Evolutionary conservation across 805 yeast species (phyloP), one percentile per base, ranked within the genome.

Genomic region (Starmerella apicola): DNA sequence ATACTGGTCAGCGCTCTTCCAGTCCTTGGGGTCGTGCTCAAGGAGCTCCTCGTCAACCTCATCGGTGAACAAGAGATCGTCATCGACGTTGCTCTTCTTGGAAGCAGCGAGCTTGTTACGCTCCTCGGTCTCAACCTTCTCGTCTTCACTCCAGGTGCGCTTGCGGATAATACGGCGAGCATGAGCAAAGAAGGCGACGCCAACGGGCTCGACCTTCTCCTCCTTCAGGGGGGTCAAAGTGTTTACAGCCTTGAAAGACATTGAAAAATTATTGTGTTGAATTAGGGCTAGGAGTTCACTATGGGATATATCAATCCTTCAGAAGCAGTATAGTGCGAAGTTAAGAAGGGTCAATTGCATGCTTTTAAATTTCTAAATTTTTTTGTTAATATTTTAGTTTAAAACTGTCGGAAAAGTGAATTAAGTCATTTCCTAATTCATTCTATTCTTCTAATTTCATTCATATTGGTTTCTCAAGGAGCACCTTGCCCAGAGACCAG

Each of bases 101-200:
- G 75, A 74, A 42, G 64, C 64, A 54, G 72, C 71, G 55, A 81
- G 94, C 63, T 82, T 82, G 15, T 46, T 45, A 18, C 37, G 46
- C 65, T 75, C 77, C 59, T 79, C 93, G 45, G 95, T 95, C 71
- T 86, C 93, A 51, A 85, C 67, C 61, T 81, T 78, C 67, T 91
- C 98, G 58, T 74, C 91, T 66, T 91, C 97, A 41, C 96, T 84
- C 95, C 96, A 91, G 36, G 97, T 84, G 67, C 94, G 95, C 61
- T 95, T 95, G 66, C 95, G 78, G 54, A 86, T 70, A 39, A 93
- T 74, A 71, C 98, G 81, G 52, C 94, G 77, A 43, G 97, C 97
- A 58, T 91, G 98, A 38, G 95, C 95, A 54, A 91, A 68, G 68
- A 86, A 91, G 60, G 74, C 81, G 47, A 93, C 88, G 42, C 98